A percentile compares a stretch with the other conserved stretches of the same genome.
These are phyloP conservation scores for Aleurites moluccanus DNA, from an alignment of 441 rosid species.

Conservation along the genomic window DNA sequence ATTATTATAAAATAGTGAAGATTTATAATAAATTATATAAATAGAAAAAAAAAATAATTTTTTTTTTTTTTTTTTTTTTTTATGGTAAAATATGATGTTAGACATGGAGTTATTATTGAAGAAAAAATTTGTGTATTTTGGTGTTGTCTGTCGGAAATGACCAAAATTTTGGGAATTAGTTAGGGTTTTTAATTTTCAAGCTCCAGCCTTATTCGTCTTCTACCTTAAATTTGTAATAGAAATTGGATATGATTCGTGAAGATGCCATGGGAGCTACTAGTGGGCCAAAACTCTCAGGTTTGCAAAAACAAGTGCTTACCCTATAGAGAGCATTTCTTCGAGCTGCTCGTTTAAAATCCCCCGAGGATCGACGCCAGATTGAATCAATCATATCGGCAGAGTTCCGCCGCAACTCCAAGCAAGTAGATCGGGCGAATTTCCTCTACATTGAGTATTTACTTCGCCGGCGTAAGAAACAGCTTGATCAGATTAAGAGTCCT, in stretches of 20 bases:
- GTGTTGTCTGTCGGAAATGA: too few species aligned
- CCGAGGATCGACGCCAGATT: constrained; percentile 43
- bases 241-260: too few species aligned
- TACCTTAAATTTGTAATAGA: neutral
- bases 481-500: constrained; percentile 71
- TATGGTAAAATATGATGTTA: too few species aligned
- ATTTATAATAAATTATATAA: too few species aligned
- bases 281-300: constrained; percentile 10
- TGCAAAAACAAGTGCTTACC: constrained; percentile 20
- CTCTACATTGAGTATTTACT: constrained; percentile 77
- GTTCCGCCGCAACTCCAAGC: constrained; percentile 60
- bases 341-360: constrained; percentile 29
- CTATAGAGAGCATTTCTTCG: constrained; percentile 16
- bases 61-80: too few species aligned
- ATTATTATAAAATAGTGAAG: too few species aligned
- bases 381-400: constrained; percentile 64
- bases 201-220: neutral
- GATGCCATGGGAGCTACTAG: neutral
- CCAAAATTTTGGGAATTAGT: too few species aligned
- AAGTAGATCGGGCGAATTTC: constrained; percentile 80
- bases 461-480: constrained; percentile 80
- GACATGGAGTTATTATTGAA: too few species aligned
- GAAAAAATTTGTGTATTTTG: too few species aligned
- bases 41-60: too few species aligned
- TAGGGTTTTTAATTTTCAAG: too few species aligned